Evolutionary conservation across 345 rosid species (phyloP).

Genomic region (Garcia nutans): DNA sequence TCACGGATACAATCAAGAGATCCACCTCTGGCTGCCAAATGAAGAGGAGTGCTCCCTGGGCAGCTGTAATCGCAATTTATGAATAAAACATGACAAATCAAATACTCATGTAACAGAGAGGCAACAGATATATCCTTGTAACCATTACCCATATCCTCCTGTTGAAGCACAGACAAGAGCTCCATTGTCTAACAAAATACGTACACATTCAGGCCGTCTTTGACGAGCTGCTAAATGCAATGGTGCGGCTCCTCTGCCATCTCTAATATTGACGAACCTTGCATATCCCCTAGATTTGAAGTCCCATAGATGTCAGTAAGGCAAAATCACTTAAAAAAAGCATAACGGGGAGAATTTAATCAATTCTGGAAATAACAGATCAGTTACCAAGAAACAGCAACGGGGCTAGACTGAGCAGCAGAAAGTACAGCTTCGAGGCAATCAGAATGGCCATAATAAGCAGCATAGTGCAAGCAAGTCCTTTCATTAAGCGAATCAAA

Average conservation of each 20-base stretch:
- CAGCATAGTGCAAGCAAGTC: slow-evolving; percentile 96
- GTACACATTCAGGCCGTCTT: slow-evolving; percentile 81
- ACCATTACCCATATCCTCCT: slow-evolving; percentile 77
- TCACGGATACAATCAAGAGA: slow-evolving; percentile 89
- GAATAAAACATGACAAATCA: slow-evolving; percentile 15
- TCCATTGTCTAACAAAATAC: slow-evolving; percentile 74
- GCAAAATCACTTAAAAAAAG: not conserved
- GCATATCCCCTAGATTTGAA: slow-evolving; percentile 74
- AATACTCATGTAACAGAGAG: not conserved
- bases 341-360: not conserved
- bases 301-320: not conserved
- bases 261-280: slow-evolving; percentile 90
- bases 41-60: slow-evolving; percentile 97
- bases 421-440: slow-evolving; percentile 81
- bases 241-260: slow-evolving; percentile 88
- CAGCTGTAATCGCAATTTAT: slow-evolving; percentile 44
- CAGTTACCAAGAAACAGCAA: slow-evolving; percentile 74
- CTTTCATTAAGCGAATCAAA: slow-evolving; percentile 87
- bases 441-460: slow-evolving; percentile 78
- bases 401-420: slow-evolving; percentile 75
- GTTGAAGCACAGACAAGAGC: slow-evolving; percentile 97
- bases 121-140: not conserved
- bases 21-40: slow-evolving; percentile 97
- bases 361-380: slow-evolving; percentile 1
- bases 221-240: slow-evolving; percentile 94